A percentile compares a stretch with the other conserved stretches of the same genome.
Evolutionary conservation across 1,284 basidiomycete species (phyloP).

Genomic region (Schizophyllum amplum): DNA sequence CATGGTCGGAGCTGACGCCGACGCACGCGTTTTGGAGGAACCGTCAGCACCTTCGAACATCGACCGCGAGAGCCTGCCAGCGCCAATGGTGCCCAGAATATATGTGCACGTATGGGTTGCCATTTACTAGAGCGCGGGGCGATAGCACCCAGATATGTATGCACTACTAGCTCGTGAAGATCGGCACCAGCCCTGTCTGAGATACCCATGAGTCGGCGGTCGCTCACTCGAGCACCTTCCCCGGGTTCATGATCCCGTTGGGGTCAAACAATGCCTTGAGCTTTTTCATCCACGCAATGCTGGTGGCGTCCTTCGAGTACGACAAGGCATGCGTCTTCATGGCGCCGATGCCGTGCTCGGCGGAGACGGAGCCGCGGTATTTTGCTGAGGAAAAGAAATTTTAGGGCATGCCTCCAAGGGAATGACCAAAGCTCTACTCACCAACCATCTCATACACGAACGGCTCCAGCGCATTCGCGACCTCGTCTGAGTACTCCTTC

Average conservation of each 20-base stretch:
- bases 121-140: too few species aligned
- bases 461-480: constrained; percentile 86
- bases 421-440: constrained; percentile 28
- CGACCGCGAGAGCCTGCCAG: too few species aligned
- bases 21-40: too few species aligned
- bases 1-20: too few species aligned
- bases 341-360: constrained; percentile 92
- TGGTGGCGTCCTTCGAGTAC: constrained; percentile 79
- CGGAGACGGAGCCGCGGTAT: constrained; percentile 86
- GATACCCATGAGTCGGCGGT: too few species aligned
- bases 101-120: too few species aligned
- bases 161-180: too few species aligned
- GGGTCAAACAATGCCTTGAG: constrained; percentile 93
- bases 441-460: constrained; percentile 93
- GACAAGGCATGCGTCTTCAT: constrained; percentile 92
- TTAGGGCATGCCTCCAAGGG: not conserved
- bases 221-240: constrained; percentile 59
- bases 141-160: too few species aligned
- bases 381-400: constrained; percentile 33
- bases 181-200: too few species aligned
- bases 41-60: too few species aligned
- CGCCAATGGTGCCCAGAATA: too few species aligned
- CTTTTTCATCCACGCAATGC: constrained; percentile 84
- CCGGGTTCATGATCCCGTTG: constrained; percentile 86
- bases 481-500: constrained; percentile 71